Conservation (phyloP, 768 basidiomycete genomes). For the Lactarius hengduanensis region DNA sequence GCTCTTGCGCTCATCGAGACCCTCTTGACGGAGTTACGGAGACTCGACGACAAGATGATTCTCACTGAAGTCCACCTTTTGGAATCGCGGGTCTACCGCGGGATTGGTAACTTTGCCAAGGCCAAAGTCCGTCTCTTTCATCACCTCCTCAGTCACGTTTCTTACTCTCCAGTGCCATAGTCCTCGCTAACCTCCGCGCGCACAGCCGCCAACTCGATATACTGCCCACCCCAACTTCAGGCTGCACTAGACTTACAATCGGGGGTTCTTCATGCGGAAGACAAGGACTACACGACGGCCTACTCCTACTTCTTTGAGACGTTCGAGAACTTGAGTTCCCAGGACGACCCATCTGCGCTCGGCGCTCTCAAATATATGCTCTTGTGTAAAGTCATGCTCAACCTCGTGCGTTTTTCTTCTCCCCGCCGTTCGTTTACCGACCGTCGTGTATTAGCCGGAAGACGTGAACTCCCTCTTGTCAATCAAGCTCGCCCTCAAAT, state of each 20-base stretch:
- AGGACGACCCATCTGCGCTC: slow-evolving; percentile 66
- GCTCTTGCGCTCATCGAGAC: slow-evolving; percentile 81
- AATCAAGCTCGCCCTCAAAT: slow-evolving; percentile 85
- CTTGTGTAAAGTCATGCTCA: slow-evolving; percentile 97
- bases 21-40: slow-evolving; percentile 88
- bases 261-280: slow-evolving; percentile 90
- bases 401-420: slow-evolving; percentile 59
- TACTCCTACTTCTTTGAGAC: slow-evolving; percentile 98
- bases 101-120: slow-evolving; percentile 84
- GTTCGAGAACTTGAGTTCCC: slow-evolving; percentile 82
- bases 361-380: slow-evolving; percentile 97
- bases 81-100: slow-evolving; percentile 88
- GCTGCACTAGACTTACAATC: slow-evolving; percentile 63
- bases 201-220: slow-evolving; percentile 94
- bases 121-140: slow-evolving; percentile 60
- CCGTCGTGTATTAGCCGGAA: slow-evolving; percentile 61
- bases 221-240: slow-evolving; percentile 76
- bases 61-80: slow-evolving; percentile 95
- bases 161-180: slow-evolving; percentile 37
- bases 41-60: slow-evolving; percentile 96
- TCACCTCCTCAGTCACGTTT: neutral
- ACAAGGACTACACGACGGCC: slow-evolving; percentile 96
- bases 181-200: slow-evolving; percentile 87
- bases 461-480: slow-evolving; percentile 86
- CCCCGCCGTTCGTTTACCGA: neutral